These are phyloP conservation scores for Erucastrum elatum DNA, from an alignment of 345 rosid species.

Conservation along the genomic window DNA sequence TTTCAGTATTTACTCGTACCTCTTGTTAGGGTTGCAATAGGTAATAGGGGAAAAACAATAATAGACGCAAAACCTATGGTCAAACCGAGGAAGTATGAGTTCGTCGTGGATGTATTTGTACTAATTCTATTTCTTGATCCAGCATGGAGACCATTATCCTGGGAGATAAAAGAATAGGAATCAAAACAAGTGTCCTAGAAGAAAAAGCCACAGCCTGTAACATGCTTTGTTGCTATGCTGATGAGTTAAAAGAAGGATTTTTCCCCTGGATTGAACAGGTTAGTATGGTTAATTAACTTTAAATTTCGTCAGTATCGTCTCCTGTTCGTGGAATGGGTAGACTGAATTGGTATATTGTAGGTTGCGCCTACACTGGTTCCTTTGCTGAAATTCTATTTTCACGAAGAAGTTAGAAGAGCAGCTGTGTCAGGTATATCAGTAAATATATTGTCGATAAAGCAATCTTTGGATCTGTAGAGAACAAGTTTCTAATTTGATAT, in stretches of 20 bases:
- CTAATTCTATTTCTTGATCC: constrained; percentile 34
- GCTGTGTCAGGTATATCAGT: constrained; percentile 88
- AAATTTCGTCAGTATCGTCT: neutral
- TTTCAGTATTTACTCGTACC: neutral
- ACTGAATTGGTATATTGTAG: constrained; percentile 44
- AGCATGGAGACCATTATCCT: constrained; percentile 99
- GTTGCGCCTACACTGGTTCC: constrained; percentile 97
- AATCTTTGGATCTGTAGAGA: neutral
- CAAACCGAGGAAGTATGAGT: neutral
- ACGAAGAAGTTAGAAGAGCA: constrained; percentile 99
- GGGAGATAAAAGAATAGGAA: constrained; percentile 99
- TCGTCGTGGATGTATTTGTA: neutral
- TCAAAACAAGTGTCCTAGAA: constrained; percentile 96
- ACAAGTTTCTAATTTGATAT: constrained; percentile 6
- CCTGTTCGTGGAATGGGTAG: neutral
- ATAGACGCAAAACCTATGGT: neutral
- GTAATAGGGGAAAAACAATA: neutral
- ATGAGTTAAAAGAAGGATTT: constrained; percentile 98
- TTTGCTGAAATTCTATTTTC: constrained; percentile 96
- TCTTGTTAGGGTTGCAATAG: neutral
- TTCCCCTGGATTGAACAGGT: constrained; percentile 99
- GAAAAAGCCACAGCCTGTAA: constrained; percentile 99
- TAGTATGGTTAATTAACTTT: neutral
- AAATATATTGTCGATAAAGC: neutral
- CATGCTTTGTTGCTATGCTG: constrained; percentile 99